A percentile compares a stretch with the other conserved stretches of the same genome.
These are phyloP conservation scores for Wickerhamomyces subpelliculosus DNA, from an alignment of 805 yeast genomes.

Conservation along the genomic window DNA sequence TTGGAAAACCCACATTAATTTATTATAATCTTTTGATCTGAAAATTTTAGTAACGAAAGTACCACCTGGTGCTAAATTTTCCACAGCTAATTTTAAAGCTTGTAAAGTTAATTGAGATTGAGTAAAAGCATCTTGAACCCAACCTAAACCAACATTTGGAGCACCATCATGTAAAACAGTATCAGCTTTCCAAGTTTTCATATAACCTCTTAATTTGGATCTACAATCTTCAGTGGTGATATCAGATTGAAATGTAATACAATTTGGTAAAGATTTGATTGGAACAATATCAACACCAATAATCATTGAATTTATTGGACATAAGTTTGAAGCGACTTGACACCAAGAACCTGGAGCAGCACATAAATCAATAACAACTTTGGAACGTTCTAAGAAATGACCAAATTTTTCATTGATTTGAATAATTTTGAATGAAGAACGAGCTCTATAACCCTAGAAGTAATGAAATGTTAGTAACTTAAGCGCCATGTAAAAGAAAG, in stretches of 20 bases:
- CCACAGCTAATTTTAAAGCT: conserved; percentile 90
- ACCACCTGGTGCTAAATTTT: conserved; percentile 86
- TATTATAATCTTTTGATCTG: conserved; percentile 98
- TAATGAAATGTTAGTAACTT: neutral
- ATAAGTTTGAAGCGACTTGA: conserved; percentile 91
- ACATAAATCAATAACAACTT: conserved; percentile 95
- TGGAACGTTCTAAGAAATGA: conserved; percentile 87
- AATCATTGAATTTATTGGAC: conserved; percentile 89
- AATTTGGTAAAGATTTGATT: conserved; percentile 92
- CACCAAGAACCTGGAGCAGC: conserved; percentile 99
- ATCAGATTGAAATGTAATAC: conserved; percentile 91
- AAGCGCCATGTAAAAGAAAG: neutral
- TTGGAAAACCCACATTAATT: conserved; percentile 94
- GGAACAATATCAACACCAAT: conserved; percentile 99
- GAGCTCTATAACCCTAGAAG: conserved; percentile 82
- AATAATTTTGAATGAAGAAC: conserved; percentile 92
- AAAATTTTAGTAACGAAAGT: conserved; percentile 94
- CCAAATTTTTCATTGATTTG: conserved; percentile 97
- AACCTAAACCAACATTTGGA: conserved; percentile 98
- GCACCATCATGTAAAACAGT: conserved; percentile 99
- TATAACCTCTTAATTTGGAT: conserved; percentile 86
- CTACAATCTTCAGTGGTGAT: conserved; percentile 98
- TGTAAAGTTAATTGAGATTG: conserved; percentile 94
- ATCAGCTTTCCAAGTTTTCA: conserved; percentile 99
- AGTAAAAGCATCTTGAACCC: conserved; percentile 99